Conservation (phyloP, 202 grass and related monocot genomes). For the Saccharum hybrid region DNA sequence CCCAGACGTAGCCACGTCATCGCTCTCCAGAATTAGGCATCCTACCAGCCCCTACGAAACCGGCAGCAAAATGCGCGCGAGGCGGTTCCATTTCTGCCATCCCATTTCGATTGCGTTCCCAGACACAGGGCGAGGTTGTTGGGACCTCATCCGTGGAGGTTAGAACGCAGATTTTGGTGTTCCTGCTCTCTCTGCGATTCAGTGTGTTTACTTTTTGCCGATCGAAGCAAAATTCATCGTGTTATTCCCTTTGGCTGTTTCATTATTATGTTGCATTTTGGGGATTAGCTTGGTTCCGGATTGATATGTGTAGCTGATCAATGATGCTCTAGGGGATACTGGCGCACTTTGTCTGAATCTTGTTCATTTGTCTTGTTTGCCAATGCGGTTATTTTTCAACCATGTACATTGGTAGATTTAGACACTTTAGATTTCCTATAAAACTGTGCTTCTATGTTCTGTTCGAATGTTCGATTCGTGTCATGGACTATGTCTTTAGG, state of each 20-base stretch:
- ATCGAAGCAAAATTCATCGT: background rate
- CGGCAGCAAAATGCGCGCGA: slow-evolving; percentile 38
- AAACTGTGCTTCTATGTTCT: background rate
- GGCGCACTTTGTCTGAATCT: background rate
- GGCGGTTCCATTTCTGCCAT: slow-evolving; percentile 30
- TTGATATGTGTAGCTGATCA: background rate
- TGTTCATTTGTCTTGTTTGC: background rate
- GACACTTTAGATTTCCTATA: background rate
- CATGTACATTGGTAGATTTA: background rate
- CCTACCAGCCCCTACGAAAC: slow-evolving; percentile 23
- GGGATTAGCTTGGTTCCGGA: background rate
- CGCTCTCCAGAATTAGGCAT: slow-evolving; percentile 27
- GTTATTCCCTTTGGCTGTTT: background rate
- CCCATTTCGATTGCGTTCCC: background rate
- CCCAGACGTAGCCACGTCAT: slow-evolving; percentile 19
- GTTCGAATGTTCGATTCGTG: background rate
- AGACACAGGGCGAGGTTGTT: background rate
- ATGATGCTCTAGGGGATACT: background rate
- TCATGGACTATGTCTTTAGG: background rate
- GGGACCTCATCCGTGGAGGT: slow-evolving; percentile 20
- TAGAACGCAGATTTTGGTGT: background rate
- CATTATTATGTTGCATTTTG: background rate
- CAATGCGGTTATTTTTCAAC: background rate
- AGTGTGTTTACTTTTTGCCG: background rate
- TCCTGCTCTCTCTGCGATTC: background rate